Percentiles rank a stretch among this genome's conserved stretches.
Conservation (phyloP, 768 basidiomycete species). For the Kwoniella dendrophila region DNA sequence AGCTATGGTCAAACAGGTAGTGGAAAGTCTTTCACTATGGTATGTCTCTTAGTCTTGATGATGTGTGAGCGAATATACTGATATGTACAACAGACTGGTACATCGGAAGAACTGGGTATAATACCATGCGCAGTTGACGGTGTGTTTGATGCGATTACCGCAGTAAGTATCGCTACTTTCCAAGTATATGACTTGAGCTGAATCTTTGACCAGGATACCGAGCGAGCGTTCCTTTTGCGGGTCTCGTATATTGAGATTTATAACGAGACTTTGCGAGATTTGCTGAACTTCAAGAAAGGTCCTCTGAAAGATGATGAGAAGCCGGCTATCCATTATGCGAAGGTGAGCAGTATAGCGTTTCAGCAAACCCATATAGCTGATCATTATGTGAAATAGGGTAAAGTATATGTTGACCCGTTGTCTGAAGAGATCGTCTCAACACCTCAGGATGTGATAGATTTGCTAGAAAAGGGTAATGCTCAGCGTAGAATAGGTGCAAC, state of each 20-base stretch:
- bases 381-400: slow-evolving; percentile 33
- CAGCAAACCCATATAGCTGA: neutral
- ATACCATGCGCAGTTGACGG: slow-evolving; percentile 55
- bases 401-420: slow-evolving; percentile 57
- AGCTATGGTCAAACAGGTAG: slow-evolving; percentile 55
- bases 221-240: slow-evolving; percentile 49
- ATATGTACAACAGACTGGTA: slow-evolving; percentile 38
- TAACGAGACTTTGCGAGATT: slow-evolving; percentile 53
- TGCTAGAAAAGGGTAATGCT: slow-evolving; percentile 63
- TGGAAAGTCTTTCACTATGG: slow-evolving; percentile 53
- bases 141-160: slow-evolving; percentile 54
- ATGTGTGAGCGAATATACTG: neutral
- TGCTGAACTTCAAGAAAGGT: slow-evolving; percentile 49
- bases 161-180: slow-evolving; percentile 26
- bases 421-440: slow-evolving; percentile 75
- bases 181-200: neutral
- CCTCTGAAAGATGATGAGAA: slow-evolving; percentile 47
- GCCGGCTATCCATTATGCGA: slow-evolving; percentile 48
- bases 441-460: slow-evolving; percentile 71
- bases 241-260: slow-evolving; percentile 56
- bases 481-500: slow-evolving; percentile 49
- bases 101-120: slow-evolving; percentile 47
- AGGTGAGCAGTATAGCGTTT: slow-evolving; percentile 35
- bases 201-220: slow-evolving; percentile 40
- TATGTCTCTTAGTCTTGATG: slow-evolving; percentile 4